Evolutionary conservation across 192 early-diverging fungal genomes (phyloP), one percentile per base, ranked within the genome.

Genomic region (Jimgerdemannia flammicorona): DNA sequence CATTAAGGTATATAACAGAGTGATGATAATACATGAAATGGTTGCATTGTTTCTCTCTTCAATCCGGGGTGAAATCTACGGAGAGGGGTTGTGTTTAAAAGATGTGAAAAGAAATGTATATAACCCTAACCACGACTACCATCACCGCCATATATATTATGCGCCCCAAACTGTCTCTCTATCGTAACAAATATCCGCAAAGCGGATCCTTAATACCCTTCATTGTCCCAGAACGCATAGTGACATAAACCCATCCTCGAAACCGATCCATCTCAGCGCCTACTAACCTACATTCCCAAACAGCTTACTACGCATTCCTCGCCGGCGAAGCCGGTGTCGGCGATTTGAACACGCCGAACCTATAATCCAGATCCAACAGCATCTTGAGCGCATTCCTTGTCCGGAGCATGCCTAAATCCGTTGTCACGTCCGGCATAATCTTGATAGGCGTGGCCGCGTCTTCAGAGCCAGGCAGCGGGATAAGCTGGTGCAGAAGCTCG

Each of bases 401-500:
- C 75, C 81, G 81, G 39, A 87, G 74, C 67, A 81, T 70, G 74
- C 79, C 80, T 68, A 85, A 44, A 40, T 84, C 79, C 9, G 74
- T 75, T 2, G 40, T 66, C 70, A 79, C 78, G 19, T 66, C 65
- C 0, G 77, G 69, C 17, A 74, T 69, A 68, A 54, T 44, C 10
- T 79, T 73, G 8, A 79, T 70, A n/a, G n/a, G 67, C n/a, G 67
- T 72, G 40, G 76, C 68, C 3, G 71, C 64, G 11, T 66, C 68
- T 18, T 78, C 74, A 4, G 74, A 43, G 17, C 79, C 83, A 69
- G 83, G 83, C 44, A 87, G 81, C 70, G 88, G 88, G 73, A 95
- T 75, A 44, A 82, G 66, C 66, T 87, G 87, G 78, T 98, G 94
- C 44, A 98, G 84, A 4, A 96, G 76, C 84, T 99, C 97, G 78